Base-by-base conservation (phyloP, 1,284 basidiomycete species). In the Bjerkandera adusta region DNA sequence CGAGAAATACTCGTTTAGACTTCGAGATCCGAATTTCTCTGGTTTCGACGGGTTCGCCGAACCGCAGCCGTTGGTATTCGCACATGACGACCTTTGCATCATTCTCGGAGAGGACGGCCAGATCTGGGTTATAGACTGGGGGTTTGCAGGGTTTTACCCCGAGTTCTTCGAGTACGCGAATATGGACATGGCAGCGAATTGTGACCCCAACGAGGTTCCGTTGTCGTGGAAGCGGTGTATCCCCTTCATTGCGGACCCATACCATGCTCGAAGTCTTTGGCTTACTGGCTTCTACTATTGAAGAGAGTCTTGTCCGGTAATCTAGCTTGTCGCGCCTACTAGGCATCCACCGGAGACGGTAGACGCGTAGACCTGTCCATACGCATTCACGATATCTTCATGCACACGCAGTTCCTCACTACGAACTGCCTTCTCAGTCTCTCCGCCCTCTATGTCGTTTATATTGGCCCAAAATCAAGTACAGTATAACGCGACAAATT, bases 91-190 rank as follows among this genome's bases (percentile, higher is more conserved):
- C 43, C 47, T 68, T 12, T 40, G 42, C 27, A 49, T 67, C 34
- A 47, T 61, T n/a, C 30, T 66, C 22, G 59, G 54, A 3, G 41
- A 53, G 1, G 59, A 65, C 30, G 57, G 58, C 6, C 39, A 36
- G 8, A 34, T 66, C 3, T 68, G 63, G 61, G 33, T 68, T 11
- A 48, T 68, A 13, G 62, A 65, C 47, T 67, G 59, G 55, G 61
- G 41, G 2, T 55, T 24, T 22, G 39, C 64, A 1, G 65, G 66
- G 6, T 54, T 58, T 30, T 68, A 64, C 43, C 65, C 65, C 1
- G 41, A 33, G 10, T 66, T 60, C 56, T 64, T 65, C 36, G 65
- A 67, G 43, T 59, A 48, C 32, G 36, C 41, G 32, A 18, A 21
- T 10, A 47, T 41, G 27, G 15, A n/a, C 5, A 5, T 26, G 12